Conservation (phyloP, 768 basidiomycete species). For the Fomitopsis pulvina region DNA sequence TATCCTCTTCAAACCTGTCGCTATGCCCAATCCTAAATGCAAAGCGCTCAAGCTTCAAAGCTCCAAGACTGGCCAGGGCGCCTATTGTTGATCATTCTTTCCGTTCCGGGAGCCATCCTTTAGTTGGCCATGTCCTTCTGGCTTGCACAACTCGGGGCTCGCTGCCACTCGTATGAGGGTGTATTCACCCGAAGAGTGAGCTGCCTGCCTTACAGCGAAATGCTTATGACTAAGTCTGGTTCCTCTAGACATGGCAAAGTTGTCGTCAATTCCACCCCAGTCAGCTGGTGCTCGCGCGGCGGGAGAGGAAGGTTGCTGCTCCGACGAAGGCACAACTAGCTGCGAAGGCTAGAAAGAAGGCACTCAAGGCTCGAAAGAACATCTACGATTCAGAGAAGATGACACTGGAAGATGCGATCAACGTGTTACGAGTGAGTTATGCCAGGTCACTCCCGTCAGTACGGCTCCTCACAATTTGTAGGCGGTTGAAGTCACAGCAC, state of each 20-base stretch:
- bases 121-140: constrained; percentile 1
- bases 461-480: constrained; percentile 23
- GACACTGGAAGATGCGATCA: constrained; percentile 57
- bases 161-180: not conserved
- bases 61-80: too few relatives aligned
- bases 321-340: constrained; percentile 68
- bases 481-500: constrained; percentile 80
- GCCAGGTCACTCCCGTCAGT: not conserved
- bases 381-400: constrained; percentile 63
- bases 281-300: constrained; percentile 38
- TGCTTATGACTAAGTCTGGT: not conserved
- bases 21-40: too few relatives aligned
- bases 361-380: constrained; percentile 44
- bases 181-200: not conserved
- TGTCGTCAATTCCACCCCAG: constrained; percentile 49
- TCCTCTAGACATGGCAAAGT: constrained; percentile 6
- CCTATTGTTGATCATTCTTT: too few relatives aligned
- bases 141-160: not conserved
- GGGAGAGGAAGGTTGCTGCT: constrained; percentile 43
- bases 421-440: constrained; percentile 57
- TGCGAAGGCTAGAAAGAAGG: constrained; percentile 55
- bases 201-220: too few relatives aligned
- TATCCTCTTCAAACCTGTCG: too few relatives aligned
- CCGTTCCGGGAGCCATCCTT: too few relatives aligned
- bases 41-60: too few relatives aligned